Evolutionary conservation across 371 early-diverging fungal genomes (phyloP).

Genomic region (Mucor lusitanicus): DNA sequence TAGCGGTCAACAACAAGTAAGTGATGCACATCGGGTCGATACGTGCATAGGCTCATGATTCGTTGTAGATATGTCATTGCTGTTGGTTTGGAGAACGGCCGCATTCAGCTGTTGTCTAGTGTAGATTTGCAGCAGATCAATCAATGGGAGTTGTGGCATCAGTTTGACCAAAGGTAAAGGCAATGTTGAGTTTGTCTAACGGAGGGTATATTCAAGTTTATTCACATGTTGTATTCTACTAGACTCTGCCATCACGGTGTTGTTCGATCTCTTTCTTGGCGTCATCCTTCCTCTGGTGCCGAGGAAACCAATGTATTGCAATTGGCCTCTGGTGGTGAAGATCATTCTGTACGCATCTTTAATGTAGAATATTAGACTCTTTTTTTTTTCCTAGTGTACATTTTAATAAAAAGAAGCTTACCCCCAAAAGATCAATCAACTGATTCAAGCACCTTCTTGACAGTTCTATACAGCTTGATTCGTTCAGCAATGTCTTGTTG

Average conservation of each 20-base stretch:
- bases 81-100: conserved; percentile 84
- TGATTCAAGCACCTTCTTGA: conserved; percentile 28
- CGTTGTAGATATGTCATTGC: conserved; percentile 72
- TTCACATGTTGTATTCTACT: neutral
- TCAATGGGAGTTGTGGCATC: conserved; percentile 46
- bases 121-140: conserved; percentile 17
- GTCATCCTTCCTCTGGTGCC: conserved; percentile 21
- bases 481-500: conserved; percentile 22
- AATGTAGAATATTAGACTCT: conserved; percentile 41
- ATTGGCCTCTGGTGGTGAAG: conserved; percentile 73
- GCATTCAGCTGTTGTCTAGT: conserved; percentile 57
- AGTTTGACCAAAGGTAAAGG: conserved; percentile 56
- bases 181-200: conserved; percentile 3
- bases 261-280: conserved; percentile 71
- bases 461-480: conserved; percentile 23
- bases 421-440: conserved; percentile 13
- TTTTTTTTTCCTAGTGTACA: neutral
- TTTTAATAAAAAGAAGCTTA: neutral
- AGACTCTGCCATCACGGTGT: conserved; percentile 65
- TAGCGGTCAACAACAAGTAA: conserved; percentile 38
- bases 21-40: neutral
- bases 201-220: neutral
- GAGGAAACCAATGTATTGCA: conserved; percentile 36
- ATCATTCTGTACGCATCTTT: conserved; percentile 74
- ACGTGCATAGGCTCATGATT: neutral